These are phyloP conservation scores for Massarina eburnea DNA, from an alignment of 2,329 filamentous ascomycete genomes.

Conservation along the genomic window DNA sequence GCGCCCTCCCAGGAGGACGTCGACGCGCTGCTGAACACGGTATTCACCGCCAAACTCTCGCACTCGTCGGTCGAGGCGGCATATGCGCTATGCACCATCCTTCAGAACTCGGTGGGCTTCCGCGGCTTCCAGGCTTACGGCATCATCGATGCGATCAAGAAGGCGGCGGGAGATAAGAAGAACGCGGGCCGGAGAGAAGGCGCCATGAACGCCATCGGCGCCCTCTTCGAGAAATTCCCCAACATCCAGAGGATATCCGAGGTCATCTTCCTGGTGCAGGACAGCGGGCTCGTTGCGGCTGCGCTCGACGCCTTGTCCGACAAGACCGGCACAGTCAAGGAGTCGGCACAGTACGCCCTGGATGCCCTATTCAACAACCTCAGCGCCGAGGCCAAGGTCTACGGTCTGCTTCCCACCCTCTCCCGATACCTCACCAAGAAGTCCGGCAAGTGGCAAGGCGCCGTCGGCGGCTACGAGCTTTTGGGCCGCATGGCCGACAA, in stretches of 20 bases:
- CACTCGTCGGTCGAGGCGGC: constrained; percentile 62
- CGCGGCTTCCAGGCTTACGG: constrained; percentile 64
- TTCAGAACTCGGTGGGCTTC: constrained; percentile 66
- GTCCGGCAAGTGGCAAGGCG: constrained; percentile 96
- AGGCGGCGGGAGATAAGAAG: constrained; percentile 93
- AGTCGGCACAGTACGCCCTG: constrained; percentile 90
- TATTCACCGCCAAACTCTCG: constrained; percentile 55
- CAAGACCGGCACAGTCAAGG: constrained; percentile 84
- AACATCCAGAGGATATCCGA: constrained; percentile 76
- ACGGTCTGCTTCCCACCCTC: constrained; percentile 77
- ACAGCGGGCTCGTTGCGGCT: constrained; percentile 69
- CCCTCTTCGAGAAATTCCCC: constrained; percentile 88
- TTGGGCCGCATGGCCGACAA: constrained; percentile 94
- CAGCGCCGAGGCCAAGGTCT: constrained; percentile 78
- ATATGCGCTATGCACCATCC: constrained; percentile 64
- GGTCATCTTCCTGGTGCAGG: constrained; percentile 77
- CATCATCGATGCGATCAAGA: constrained; percentile 64
- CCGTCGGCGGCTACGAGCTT: constrained; percentile 80
- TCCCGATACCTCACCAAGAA: constrained; percentile 75
- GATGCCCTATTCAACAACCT: constrained; percentile 83
- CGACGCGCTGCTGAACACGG: constrained; percentile 44
- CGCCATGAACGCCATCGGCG: constrained; percentile 91
- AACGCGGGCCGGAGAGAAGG: constrained; percentile 81
- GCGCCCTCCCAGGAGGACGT: constrained; percentile 52
- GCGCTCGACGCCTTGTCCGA: constrained; percentile 86